Conservation (phyloP, 2,329 filamentous ascomycete genomes). For the Scopulariopsis brevicaulis region DNA sequence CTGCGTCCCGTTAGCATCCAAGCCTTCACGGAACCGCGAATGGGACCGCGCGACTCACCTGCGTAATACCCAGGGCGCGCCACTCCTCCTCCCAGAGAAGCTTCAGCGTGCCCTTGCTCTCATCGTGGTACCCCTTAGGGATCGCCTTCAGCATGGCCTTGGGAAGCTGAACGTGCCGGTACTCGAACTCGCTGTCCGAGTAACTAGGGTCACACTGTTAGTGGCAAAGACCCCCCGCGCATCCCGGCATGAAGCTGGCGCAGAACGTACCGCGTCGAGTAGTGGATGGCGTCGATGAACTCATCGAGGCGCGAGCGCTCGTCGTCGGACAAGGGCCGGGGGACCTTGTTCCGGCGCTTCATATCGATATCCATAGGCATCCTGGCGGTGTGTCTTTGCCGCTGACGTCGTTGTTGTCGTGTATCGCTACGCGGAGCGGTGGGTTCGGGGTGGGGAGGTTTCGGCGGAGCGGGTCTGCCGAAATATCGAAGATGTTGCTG, state of each 20-base stretch:
- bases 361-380: slow-evolving; percentile 54
- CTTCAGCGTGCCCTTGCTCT: slow-evolving; percentile 82
- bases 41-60: slow-evolving; percentile 43
- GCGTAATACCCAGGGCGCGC: slow-evolving; percentile 92
- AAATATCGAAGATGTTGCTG: background rate
- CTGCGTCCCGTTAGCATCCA: slow-evolving; percentile 29
- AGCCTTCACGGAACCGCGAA: background rate
- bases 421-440: background rate
- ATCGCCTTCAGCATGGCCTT: slow-evolving; percentile 98
- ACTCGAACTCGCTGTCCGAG: slow-evolving; percentile 85
- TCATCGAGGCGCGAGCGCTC: slow-evolving; percentile 82
- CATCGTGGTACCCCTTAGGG: slow-evolving; percentile 88
- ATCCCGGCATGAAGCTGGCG: background rate
- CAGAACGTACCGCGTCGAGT: slow-evolving; percentile 67
- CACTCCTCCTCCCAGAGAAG: slow-evolving; percentile 97
- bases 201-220: slow-evolving; percentile 48
- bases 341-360: slow-evolving; percentile 75
- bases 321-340: slow-evolving; percentile 65
- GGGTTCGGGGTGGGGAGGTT: background rate
- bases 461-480: background rate
- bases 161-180: slow-evolving; percentile 93
- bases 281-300: slow-evolving; percentile 88
- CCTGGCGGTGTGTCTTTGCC: background rate
- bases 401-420: background rate
- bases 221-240: background rate